phyloP scores from a whole-genome alignment of 176 grass and related monocot genomes.

The Musa itinerans region DNA sequence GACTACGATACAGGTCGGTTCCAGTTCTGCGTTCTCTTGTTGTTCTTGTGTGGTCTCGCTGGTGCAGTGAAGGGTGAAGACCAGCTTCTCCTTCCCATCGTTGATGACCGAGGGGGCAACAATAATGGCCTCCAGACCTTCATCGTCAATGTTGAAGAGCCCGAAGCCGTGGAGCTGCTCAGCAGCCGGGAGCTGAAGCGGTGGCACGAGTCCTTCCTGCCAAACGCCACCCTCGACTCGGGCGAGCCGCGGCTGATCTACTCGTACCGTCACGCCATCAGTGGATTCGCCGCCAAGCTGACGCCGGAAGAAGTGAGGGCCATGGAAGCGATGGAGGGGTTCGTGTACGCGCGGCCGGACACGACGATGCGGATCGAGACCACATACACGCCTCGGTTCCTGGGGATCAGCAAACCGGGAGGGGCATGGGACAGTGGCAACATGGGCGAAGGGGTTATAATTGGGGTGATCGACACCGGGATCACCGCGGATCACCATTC shows the following conservation, averaged over 20 bases:
- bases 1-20: too few relatives aligned
- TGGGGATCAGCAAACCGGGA: conserved; percentile 46
- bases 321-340: conserved; percentile 37
- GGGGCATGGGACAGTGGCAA: neutral
- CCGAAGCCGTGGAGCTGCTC: neutral
- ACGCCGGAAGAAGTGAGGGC: conserved; percentile 46
- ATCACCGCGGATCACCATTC: conserved; percentile 67
- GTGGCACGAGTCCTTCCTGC: conserved; percentile 76
- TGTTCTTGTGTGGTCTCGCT: too few relatives aligned
- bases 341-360: conserved; percentile 48
- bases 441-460: conserved; percentile 37
- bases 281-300: conserved; percentile 72
- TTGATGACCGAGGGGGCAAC: neutral
- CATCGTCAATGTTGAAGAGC: conserved; percentile 49
- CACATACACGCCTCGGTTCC: conserved; percentile 68
- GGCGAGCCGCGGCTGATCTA: neutral
- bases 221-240: conserved; percentile 14
- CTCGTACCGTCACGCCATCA: too few relatives aligned
- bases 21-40: too few relatives aligned
- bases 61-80: too few relatives aligned
- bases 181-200: conserved; percentile 9
- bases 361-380: conserved; percentile 50
- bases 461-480: conserved; percentile 66
- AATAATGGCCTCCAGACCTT: conserved; percentile 29
- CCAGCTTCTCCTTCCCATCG: too few relatives aligned